A percentile compares a stretch with the other conserved stretches of the same genome.
Conservation (phyloP, 257 asterid species). For the Ligustrum vulgare region DNA sequence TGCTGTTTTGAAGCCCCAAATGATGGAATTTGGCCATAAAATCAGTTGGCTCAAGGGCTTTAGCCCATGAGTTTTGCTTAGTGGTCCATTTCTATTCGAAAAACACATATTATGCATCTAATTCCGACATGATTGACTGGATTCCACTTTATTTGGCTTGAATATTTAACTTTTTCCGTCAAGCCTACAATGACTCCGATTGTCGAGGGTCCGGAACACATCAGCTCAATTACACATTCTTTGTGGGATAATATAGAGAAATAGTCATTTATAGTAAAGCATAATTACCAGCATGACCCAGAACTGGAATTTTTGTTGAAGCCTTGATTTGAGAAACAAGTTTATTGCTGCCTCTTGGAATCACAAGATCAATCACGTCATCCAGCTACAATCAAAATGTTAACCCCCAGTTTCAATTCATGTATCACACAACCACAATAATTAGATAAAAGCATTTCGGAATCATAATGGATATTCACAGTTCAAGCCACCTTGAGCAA, state of each 20-base stretch:
- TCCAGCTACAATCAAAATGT: constrained; percentile 50
- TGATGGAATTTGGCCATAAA: no score
- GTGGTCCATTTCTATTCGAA: no score
- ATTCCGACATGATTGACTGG: no score
- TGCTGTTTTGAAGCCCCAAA: no score
- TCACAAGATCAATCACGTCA: constrained; percentile 85
- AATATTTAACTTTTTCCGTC: no score
- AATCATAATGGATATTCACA: not conserved
- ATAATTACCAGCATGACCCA: constrained; percentile 75
- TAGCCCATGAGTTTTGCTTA: no score
- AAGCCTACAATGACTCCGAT: no score
- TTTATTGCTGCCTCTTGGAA: constrained; percentile 87
- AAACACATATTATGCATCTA: no score
- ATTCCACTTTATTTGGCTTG: no score
- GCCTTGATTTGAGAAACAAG: constrained; percentile 81
- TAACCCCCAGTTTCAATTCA: not conserved
- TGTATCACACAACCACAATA: not conserved
- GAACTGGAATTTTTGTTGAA: constrained; percentile 83
- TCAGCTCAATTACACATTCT: not conserved
- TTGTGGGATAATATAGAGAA: not conserved
- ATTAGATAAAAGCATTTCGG: not conserved
- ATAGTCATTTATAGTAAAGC: not conserved
- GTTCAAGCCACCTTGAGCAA: constrained; percentile 59
- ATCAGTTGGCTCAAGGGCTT: no score
- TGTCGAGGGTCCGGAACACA: no score